Percentiles rank a stretch among this genome's conserved stretches.
Evolutionary conservation across 805 yeast species (phyloP).

Genomic region (Cyberlindnera samutprakarnensis): DNA sequence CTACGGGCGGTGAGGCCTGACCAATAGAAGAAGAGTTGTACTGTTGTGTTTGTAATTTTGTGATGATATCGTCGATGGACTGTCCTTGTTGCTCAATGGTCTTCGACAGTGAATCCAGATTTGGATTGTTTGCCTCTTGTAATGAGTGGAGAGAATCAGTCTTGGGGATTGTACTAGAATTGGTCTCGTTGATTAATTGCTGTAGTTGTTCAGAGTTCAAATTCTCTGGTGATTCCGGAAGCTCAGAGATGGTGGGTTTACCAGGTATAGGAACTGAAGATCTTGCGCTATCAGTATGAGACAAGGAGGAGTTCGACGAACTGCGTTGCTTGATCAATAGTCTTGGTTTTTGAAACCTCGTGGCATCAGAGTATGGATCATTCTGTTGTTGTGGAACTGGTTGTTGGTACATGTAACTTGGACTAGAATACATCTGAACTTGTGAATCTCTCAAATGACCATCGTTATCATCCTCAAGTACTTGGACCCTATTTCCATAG

Average conservation of each 20-base stretch:
- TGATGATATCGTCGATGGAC: constrained; percentile 19
- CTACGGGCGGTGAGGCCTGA: too few species aligned
- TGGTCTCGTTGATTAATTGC: constrained; percentile 2
- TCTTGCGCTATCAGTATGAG: constrained; percentile 1
- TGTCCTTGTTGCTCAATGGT: constrained; percentile 22
- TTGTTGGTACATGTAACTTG: background rate
- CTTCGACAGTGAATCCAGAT: constrained; percentile 14
- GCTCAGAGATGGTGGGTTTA: constrained; percentile 17
- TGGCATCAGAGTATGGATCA: too few species aligned
- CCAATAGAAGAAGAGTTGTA: too few species aligned
- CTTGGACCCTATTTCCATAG: constrained; percentile 20
- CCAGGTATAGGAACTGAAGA: constrained; percentile 11
- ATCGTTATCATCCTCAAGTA: constrained; percentile 11
- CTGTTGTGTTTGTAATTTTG: constrained; percentile 11
- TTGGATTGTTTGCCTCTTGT: constrained; percentile 2
- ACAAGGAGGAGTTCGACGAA: constrained; percentile 6
- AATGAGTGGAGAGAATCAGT: background rate
- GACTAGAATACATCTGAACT: background rate
- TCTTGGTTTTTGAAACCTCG: constrained; percentile 15
- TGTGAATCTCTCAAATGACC: background rate
- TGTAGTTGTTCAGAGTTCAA: background rate
- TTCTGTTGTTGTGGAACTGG: background rate
- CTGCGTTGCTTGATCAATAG: constrained; percentile 17
- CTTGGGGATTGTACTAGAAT: background rate
- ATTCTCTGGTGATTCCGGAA: constrained; percentile 7